phyloP scores from a whole-genome alignment of 1,284 basidiomycete species.

The Leccinum subrobustum region DNA sequence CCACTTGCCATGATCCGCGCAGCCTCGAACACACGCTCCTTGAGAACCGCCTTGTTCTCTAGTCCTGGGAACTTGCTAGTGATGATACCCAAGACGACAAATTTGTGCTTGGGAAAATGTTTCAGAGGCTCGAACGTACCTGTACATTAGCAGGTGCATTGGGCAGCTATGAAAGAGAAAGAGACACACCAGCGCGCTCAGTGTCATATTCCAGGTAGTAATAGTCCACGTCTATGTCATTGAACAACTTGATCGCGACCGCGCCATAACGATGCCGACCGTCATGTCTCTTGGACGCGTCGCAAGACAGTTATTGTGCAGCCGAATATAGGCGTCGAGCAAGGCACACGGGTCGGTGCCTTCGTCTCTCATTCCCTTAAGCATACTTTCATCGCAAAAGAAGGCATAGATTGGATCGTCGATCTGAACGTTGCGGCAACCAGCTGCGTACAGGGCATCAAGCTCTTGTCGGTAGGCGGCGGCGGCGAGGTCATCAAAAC shows the following conservation, averaged over 20 bases:
- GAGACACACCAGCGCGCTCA: neutral
- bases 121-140: neutral
- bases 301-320: constrained; percentile 66
- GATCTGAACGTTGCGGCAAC: neutral
- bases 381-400: constrained; percentile 52
- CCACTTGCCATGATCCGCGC: no score
- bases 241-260: constrained; percentile 75
- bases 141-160: constrained; percentile 9
- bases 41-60: no score
- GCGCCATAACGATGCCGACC: constrained; percentile 50
- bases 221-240: constrained; percentile 66
- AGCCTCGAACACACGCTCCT: no score
- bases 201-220: constrained; percentile 53
- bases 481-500: constrained; percentile 42
- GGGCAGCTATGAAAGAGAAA: neutral
- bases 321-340: constrained; percentile 12
- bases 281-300: constrained; percentile 42
- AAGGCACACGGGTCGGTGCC: neutral
- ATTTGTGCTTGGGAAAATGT: neutral
- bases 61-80: no score
- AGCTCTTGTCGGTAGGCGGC: neutral
- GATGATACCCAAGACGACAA: no score
- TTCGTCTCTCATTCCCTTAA: neutral
- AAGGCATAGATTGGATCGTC: constrained; percentile 52
- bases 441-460: neutral